A percentile compares a stretch with the other conserved stretches of the same genome.
Conservation (phyloP, 306 rosid species). For the Cyclanthera cordifolia region DNA sequence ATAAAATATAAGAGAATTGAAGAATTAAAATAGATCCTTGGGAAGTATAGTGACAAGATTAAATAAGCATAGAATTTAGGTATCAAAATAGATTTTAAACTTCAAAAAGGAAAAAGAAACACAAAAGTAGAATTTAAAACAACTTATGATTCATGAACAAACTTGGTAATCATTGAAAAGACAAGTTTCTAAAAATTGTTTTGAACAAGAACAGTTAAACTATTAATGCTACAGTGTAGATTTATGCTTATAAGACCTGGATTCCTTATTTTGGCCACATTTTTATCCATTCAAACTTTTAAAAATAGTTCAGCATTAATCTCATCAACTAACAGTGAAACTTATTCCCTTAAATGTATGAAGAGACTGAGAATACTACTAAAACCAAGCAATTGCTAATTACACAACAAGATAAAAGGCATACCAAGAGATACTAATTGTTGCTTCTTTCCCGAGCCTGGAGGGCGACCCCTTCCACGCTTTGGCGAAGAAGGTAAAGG, state of each 20-base stretch:
- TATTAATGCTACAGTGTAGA: too few species aligned
- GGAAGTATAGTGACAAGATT: background rate
- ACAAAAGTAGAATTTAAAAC: background rate
- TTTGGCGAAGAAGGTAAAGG: constrained; percentile 32
- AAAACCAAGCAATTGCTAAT: too few species aligned
- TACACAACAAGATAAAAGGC: constrained; percentile 8
- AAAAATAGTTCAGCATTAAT: too few species aligned
- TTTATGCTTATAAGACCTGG: too few species aligned
- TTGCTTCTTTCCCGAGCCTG: constrained; percentile 80
- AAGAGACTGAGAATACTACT: too few species aligned
- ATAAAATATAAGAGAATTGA: background rate
- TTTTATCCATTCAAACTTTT: too few species aligned
- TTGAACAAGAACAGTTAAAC: too few species aligned
- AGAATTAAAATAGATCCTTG: background rate
- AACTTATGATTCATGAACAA: background rate
- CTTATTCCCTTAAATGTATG: too few species aligned
- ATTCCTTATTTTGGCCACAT: too few species aligned
- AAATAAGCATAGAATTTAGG: background rate
- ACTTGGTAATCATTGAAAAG: background rate
- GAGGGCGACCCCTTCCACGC: constrained; percentile 84
- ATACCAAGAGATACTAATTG: constrained; percentile 67
- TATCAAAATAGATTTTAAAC: background rate
- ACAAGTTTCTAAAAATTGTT: background rate
- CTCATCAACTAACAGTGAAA: too few species aligned
- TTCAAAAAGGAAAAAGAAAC: background rate